Conservation (phyloP, 805 yeast genomes). For the Maudiozyma saulgeensis region DNA sequence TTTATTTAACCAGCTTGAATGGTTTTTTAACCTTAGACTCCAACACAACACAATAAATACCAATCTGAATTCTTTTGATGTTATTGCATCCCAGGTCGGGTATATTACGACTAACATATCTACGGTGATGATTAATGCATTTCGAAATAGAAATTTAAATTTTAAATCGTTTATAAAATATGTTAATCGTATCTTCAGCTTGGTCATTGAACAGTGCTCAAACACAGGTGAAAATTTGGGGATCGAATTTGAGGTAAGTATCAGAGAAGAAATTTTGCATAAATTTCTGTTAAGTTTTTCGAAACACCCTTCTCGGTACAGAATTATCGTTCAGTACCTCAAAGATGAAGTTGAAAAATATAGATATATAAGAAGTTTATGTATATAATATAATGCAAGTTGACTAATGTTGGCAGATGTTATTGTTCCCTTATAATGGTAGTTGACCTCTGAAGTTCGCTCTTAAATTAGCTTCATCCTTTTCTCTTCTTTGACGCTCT, state of each 20-base stretch:
- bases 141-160: background rate
- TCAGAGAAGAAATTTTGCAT: background rate
- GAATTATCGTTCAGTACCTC: background rate
- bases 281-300: background rate
- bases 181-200: background rate
- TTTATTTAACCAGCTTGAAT: constrained; percentile 19
- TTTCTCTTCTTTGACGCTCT: constrained; percentile 55
- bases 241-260: too few relatives aligned
- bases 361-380: background rate
- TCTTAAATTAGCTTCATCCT: constrained; percentile 65
- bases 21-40: constrained; percentile 28
- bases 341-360: background rate
- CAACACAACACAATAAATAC: constrained; percentile 24
- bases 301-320: background rate
- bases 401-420: background rate
- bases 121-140: constrained; percentile 1
- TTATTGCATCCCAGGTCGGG: constrained; percentile 4
- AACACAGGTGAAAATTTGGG: background rate
- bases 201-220: background rate
- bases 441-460: constrained; percentile 30
- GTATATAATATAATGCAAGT: background rate
- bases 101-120: constrained; percentile 4
- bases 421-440: background rate
- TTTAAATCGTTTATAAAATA: background rate
- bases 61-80: constrained; percentile 10